Base-by-base conservation (phyloP, 2,329 filamentous ascomycete species). In the Aspergillus japonicus region DNA sequence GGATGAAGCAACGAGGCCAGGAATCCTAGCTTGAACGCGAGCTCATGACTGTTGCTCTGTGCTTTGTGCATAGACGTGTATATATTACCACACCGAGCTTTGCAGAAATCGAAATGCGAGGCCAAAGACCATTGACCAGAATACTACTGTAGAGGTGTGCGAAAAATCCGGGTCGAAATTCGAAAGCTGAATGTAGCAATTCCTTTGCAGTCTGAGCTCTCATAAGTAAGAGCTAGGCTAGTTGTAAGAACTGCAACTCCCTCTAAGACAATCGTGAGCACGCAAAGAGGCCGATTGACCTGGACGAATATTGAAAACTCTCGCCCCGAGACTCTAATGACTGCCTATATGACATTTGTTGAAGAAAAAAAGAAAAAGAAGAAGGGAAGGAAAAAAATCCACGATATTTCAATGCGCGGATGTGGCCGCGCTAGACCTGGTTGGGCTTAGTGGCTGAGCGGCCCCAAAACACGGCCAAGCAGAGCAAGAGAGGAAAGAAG, bases 291-390 rank as follows among this genome's bases (percentile, higher is more conserved):
- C 89, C 85, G 77, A 78, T 83, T 87, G 85, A 89, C 86, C 91
- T 96, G 90, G 91, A 90, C 87, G 92, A 92, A 90, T 86, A 98
- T 85, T 91, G 91, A 75, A 74, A 62, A 21, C 68, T 87, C 90
- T 87, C 90, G 87, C 87, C 90, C 90, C 93, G 94, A 96, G 95
- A 99, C 95, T 99, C 95, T 98, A 98, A 94, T 90, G 91, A 90
- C 87, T 89, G 90, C 89, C 92, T 94, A 83, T 79, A 75, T 75
- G 80, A 84, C 81, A 83, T 83, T 80, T 77, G 76, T 73, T 71
- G 74, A 77, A 76, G 81, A 82, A 76, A 80, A 77, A 81, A 75
- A 77, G 14, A 77, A 73, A 72, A 68, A 66, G 69, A 78, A 76
- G 73, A 72, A 74, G 72, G 72, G 73, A 66, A 63, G 67, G 60